Evolutionary conservation across 2,329 filamentous ascomycete genomes (phyloP).

Genomic region (Exophiala aquamarina): DNA sequence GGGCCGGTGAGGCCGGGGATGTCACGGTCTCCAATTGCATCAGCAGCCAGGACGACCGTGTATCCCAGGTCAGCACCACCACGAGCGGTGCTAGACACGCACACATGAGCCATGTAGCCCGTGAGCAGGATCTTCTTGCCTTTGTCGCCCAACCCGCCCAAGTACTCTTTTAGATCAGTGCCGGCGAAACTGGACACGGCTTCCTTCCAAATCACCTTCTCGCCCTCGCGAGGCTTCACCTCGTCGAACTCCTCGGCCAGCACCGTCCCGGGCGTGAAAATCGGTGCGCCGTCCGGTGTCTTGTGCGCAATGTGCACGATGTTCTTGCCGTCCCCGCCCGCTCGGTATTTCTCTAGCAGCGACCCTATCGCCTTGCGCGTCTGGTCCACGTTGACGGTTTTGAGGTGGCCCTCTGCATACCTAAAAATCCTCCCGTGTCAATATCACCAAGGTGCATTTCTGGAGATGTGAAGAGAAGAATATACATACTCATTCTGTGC

Average conservation of each 20-base stretch:
- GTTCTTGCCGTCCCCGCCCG: conserved; percentile 35
- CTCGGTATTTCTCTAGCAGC: conserved; percentile 62
- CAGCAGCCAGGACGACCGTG: conserved; percentile 61
- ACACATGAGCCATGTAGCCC: conserved; percentile 58
- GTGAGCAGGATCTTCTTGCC: conserved; percentile 60
- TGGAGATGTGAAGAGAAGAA: no score
- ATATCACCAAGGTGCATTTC: no score
- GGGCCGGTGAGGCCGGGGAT: conserved; percentile 62
- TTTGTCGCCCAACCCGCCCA: conserved; percentile 42
- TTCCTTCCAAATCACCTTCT: conserved; percentile 60
- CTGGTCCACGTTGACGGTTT: conserved; percentile 51
- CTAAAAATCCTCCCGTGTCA: no score
- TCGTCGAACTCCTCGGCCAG: conserved; percentile 63
- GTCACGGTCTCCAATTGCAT: conserved; percentile 65
- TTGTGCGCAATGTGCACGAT: conserved; percentile 64
- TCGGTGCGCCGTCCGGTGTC: conserved; percentile 59
- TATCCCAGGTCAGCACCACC: conserved; percentile 62
- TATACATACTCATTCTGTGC: conserved; percentile 66
- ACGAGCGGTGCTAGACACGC: conserved; percentile 63
- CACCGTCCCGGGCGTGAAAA: conserved; percentile 64
- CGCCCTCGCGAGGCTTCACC: conserved; percentile 53
- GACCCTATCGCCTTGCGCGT: conserved; percentile 58
- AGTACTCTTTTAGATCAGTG: conserved; percentile 57
- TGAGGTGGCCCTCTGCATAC: conserved; percentile 56
- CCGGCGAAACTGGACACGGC: conserved; percentile 61